Base-by-base conservation (phyloP, 148 eudicot genomes). In the Nyssa sinensis region DNA sequence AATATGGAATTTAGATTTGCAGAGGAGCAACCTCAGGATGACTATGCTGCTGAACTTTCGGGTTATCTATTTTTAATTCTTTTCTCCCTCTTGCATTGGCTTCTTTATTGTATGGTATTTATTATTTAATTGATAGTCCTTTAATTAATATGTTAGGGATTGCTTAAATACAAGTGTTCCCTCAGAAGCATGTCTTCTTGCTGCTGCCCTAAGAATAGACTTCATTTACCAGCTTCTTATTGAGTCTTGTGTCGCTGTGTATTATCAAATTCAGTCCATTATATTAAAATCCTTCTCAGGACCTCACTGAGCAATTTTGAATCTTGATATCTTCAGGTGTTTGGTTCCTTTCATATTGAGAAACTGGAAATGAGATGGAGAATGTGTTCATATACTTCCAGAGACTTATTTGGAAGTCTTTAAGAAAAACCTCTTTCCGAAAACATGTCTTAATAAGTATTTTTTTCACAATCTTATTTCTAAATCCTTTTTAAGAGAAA, bases 21-120 rank as follows among this genome's bases (percentile, higher is more conserved):
- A 51, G 98, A 95, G 80, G 96, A 95, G 78, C 97, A 95, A 77
- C 94, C 96, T 77, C 98, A 90, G 69, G 98, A 95, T 85, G 98
- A 95, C 79, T 94, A 94, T 84, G 98, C 97, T 79, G 85, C 93
- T 24, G 98, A 94, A 72, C 97, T 94, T 86, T 87, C 98, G 81
- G 98, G 98, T 91, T 74, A n/a, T 12, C 7, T 55, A 34, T 41
- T 29, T 77, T 73, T n/a, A 2, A 24, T 37, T 65, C 64, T 27
- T 30, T 69, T 55, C 21, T 44, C 25, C n/a, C 30, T 72, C 39
- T 74, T 73, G 30, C 53, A 63, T 60, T 19, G 17, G 16, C 73
- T 41, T 44, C 24, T 24, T 63, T 69, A 21, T 34, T 53, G 29
- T 37, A 31, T 16, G 28, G 44, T n/a, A n/a, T n/a, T n/a, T n/a